phyloP scores from a whole-genome alignment of 2,329 filamentous ascomycete genomes.

The Aspergillus fischeri region DNA sequence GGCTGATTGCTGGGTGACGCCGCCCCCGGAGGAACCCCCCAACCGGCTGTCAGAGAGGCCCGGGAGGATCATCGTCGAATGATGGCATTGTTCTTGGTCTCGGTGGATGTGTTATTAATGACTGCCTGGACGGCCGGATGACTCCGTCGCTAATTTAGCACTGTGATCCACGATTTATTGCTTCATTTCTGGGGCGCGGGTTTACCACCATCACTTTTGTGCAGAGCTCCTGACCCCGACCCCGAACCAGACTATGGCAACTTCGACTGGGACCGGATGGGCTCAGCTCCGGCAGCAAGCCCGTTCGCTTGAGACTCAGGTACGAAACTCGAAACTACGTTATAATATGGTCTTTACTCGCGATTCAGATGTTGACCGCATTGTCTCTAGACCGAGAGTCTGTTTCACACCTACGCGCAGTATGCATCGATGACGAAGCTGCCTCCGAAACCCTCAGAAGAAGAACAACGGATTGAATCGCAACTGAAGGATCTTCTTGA shows the following conservation, averaged over 20 bases:
- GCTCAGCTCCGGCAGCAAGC: constrained; percentile 91
- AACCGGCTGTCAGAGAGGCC: not conserved
- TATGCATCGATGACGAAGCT: constrained; percentile 77
- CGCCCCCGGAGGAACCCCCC: not conserved
- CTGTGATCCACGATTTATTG: not conserved
- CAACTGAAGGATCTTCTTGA: constrained; percentile 81
- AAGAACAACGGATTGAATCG: constrained; percentile 73
- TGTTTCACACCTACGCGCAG: constrained; percentile 73
- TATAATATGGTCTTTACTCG: constrained; percentile 3
- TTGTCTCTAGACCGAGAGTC: constrained; percentile 66
- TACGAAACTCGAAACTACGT: constrained; percentile 38
- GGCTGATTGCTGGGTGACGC: constrained; percentile 2
- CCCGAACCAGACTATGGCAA: constrained; percentile 43
- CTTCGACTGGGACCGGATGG: constrained; percentile 68
- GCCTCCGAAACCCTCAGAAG: constrained; percentile 75
- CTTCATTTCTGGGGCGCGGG: not conserved
- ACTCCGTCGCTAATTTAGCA: not conserved
- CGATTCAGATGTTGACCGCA: not conserved
- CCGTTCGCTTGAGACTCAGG: constrained; percentile 83
- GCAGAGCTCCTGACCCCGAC: not conserved
- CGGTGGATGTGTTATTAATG: not conserved
- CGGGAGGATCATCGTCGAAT: not conserved
- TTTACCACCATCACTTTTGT: not conserved
- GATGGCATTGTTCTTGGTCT: not conserved
- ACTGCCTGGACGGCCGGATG: not conserved